Conservation (phyloP, 768 basidiomycete genomes). For the Calocybe indica region DNA sequence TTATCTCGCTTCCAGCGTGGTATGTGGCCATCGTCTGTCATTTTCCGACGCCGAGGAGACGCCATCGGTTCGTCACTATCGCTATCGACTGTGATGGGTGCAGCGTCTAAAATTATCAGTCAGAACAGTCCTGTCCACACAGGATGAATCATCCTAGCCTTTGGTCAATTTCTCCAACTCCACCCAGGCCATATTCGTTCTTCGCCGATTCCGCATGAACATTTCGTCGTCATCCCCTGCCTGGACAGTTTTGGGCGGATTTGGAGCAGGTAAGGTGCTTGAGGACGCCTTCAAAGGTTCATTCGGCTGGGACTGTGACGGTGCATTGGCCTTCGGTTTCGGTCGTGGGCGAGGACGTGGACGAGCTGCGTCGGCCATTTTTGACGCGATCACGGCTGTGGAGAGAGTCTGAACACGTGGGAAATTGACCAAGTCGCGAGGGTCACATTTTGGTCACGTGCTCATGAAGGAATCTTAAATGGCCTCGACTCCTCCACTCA, state of each 20-base stretch:
- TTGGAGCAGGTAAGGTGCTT: constrained; percentile 9
- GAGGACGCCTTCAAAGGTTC: constrained; percentile 9
- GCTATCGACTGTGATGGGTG: constrained; percentile 6
- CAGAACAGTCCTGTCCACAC: neutral
- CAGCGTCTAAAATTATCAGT: neutral
- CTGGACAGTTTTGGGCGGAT: constrained; percentile 12
- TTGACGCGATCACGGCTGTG: constrained; percentile 16
- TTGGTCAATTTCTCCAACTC: constrained; percentile 50
- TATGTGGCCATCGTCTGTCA: constrained; percentile 30
- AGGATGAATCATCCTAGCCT: constrained; percentile 31
- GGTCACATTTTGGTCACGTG: constrained; percentile 31
- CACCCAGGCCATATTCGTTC: constrained; percentile 53
- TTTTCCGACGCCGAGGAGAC: constrained; percentile 28
- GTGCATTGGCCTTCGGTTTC: constrained; percentile 38
- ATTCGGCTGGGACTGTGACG: no score
- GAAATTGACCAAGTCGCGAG: constrained; percentile 22
- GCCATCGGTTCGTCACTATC: constrained; percentile 24
- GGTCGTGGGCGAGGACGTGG: constrained; percentile 44
- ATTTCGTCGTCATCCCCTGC: constrained; percentile 57
- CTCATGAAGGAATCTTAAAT: constrained; percentile 15
- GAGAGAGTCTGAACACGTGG: constrained; percentile 24
- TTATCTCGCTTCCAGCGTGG: constrained; percentile 40
- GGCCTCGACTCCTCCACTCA: constrained; percentile 38
- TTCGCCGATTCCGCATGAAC: constrained; percentile 62
- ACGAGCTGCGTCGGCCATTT: constrained; percentile 23